These are phyloP conservation scores for Ramaria sp. DNA, from an alignment of 768 basidiomycete genomes.

Conservation along the genomic window DNA sequence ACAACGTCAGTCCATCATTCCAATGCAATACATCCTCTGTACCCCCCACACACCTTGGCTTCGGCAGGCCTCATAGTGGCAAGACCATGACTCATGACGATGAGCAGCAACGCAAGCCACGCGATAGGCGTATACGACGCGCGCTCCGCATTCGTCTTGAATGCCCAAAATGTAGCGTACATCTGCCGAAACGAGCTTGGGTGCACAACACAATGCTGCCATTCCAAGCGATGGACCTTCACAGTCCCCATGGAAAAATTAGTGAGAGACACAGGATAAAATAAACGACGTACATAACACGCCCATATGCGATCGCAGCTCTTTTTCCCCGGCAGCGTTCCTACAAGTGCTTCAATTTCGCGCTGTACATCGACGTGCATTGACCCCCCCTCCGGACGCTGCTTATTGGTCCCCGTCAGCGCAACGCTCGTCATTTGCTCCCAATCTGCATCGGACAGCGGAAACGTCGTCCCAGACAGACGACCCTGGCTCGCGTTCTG, in stretches of 20 bases:
- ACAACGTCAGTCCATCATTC: background rate
- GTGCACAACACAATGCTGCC: conserved; percentile 1
- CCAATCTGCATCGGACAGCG: conserved; percentile 1
- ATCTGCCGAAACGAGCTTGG: background rate
- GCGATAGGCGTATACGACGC: conserved; percentile 1
- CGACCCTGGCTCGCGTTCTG: background rate
- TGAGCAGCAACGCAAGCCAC: background rate
- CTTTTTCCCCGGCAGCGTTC: background rate
- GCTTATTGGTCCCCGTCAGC: background rate
- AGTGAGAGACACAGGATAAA: background rate
- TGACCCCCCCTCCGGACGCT: background rate
- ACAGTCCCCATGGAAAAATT: background rate
- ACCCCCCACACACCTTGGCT: background rate
- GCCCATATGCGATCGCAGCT: background rate
- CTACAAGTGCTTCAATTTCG: background rate
- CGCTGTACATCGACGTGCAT: conserved; percentile 1
- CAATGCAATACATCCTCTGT: background rate
- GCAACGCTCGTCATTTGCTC: conserved; percentile 2
- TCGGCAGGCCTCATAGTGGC: background rate
- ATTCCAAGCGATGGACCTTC: background rate
- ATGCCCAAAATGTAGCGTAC: conserved; percentile 2
- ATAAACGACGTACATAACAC: background rate
- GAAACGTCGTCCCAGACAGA: background rate
- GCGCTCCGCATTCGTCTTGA: background rate
- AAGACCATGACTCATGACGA: background rate